Evolutionary conservation across 2,329 filamentous ascomycete genomes (phyloP).

Genomic region (Eutypella sp.): DNA sequence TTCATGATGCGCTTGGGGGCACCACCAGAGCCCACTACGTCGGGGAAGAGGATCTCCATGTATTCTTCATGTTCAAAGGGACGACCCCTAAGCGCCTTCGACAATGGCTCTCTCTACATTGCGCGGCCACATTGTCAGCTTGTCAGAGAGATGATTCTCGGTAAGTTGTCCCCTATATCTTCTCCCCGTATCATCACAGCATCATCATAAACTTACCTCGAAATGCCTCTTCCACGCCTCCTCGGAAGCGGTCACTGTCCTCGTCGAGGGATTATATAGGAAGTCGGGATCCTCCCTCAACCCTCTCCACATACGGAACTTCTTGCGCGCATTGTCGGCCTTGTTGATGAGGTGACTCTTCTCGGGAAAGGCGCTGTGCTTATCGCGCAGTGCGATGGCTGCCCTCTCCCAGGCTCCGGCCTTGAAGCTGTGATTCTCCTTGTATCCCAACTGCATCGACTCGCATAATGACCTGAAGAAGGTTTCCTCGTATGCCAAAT

Average conservation of each 20-base stretch:
- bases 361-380: constrained; percentile 52
- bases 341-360: constrained; percentile 61
- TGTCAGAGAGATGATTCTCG: too few relatives aligned
- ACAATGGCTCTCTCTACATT: constrained; percentile 51
- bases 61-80: constrained; percentile 57
- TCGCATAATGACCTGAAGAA: constrained; percentile 58
- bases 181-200: too few relatives aligned
- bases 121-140: not conserved
- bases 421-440: constrained; percentile 57
- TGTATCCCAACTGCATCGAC: constrained; percentile 51
- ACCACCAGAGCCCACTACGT: constrained; percentile 55
- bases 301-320: constrained; percentile 57
- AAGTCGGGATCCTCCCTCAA: constrained; percentile 54
- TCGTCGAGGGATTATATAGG: constrained; percentile 44
- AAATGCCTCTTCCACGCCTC: constrained; percentile 54
- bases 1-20: constrained; percentile 56
- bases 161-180: too few relatives aligned
- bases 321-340: constrained; percentile 58
- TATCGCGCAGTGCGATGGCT: constrained; percentile 47
- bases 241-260: constrained; percentile 50
- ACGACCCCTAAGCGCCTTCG: constrained; percentile 50
- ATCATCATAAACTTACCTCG: constrained; percentile 38
- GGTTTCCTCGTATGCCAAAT: constrained; percentile 51
- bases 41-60: constrained; percentile 56
- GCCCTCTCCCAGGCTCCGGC: constrained; percentile 57